Conservation (phyloP, 2,329 filamentous ascomycete genomes). For the Plectosphaerella sp. region DNA sequence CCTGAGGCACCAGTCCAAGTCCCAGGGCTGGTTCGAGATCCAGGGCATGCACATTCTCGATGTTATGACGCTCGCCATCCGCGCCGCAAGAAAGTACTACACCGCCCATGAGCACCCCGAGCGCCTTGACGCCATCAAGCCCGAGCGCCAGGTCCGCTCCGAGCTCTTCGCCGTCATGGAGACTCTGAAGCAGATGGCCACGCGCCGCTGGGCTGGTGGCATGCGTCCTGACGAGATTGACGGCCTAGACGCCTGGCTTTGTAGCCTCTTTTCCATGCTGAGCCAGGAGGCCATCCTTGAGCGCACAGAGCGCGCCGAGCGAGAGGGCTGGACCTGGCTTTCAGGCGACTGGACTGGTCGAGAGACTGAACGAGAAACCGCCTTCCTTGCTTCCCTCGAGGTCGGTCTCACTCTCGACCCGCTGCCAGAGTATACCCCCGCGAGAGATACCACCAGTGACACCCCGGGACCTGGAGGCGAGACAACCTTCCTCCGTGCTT, state of each 20-base stretch:
- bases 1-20: conserved; percentile 29
- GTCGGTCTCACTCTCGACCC: conserved; percentile 47
- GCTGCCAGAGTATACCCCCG: conserved; percentile 64
- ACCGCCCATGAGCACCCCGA: conserved; percentile 86
- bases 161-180: conserved; percentile 87
- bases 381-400: conserved; percentile 77
- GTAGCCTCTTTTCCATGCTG: conserved; percentile 72
- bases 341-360: conserved; percentile 69
- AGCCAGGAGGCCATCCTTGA: conserved; percentile 74
- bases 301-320: conserved; percentile 63
- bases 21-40: conserved; percentile 74
- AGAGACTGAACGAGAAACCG: conserved; percentile 73
- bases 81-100: conserved; percentile 94
- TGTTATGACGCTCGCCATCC: conserved; percentile 89
- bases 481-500: conserved; percentile 66
- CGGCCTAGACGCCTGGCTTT: conserved; percentile 76
- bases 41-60: conserved; percentile 91
- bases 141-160: conserved; percentile 77
- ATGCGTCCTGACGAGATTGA: conserved; percentile 72
- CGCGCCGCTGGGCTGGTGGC: conserved; percentile 79
- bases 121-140: conserved; percentile 78
- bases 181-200: conserved; percentile 85
- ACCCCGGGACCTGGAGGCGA: conserved; percentile 37
- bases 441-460: conserved; percentile 24
- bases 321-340: conserved; percentile 77